phyloP scores from a whole-genome alignment of 1,284 basidiomycete genomes.

The Pholiota adiposa region DNA sequence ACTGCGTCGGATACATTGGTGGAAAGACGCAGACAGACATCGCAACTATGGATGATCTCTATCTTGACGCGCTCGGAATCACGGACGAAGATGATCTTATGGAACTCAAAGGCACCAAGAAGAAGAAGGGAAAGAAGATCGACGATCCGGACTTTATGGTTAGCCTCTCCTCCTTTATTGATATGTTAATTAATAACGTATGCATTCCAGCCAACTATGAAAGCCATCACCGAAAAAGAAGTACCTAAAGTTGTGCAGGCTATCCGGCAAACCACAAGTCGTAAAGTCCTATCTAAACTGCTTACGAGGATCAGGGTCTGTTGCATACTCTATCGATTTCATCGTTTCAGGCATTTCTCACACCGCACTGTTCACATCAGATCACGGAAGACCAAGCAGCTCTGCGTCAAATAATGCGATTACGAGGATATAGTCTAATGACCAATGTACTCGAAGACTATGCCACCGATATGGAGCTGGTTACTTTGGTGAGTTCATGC shows the following conservation, averaged over 20 bases:
- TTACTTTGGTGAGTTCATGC: conserved; percentile 58
- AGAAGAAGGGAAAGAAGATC: conserved; percentile 90
- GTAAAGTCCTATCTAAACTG: conserved; percentile 83
- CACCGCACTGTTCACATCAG: conserved; percentile 40
- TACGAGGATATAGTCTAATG: conserved; percentile 95
- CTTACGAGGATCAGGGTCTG: conserved; percentile 85
- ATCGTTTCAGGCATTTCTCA: background rate
- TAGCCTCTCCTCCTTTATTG: conserved; percentile 26
- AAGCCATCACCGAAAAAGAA: conserved; percentile 78
- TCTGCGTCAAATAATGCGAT: conserved; percentile 86
- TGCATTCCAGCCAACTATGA: conserved; percentile 62
- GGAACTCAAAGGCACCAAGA: conserved; percentile 86
- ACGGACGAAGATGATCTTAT: conserved; percentile 85
- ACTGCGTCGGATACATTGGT: conserved; percentile 95
- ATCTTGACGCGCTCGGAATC: conserved; percentile 96
- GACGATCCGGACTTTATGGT: conserved; percentile 91
- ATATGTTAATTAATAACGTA: conserved; percentile 4
- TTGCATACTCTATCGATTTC: conserved; percentile 3
- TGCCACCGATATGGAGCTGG: conserved; percentile 72
- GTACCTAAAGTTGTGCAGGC: conserved; percentile 92
- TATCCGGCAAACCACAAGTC: conserved; percentile 87
- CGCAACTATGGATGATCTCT: conserved; percentile 91
- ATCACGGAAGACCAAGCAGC: conserved; percentile 85
- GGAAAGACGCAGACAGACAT: conserved; percentile 99
- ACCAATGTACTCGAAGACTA: conserved; percentile 87